Conservation (phyloP, 2,329 filamentous ascomycete genomes). For the Eutypa lata region DNA sequence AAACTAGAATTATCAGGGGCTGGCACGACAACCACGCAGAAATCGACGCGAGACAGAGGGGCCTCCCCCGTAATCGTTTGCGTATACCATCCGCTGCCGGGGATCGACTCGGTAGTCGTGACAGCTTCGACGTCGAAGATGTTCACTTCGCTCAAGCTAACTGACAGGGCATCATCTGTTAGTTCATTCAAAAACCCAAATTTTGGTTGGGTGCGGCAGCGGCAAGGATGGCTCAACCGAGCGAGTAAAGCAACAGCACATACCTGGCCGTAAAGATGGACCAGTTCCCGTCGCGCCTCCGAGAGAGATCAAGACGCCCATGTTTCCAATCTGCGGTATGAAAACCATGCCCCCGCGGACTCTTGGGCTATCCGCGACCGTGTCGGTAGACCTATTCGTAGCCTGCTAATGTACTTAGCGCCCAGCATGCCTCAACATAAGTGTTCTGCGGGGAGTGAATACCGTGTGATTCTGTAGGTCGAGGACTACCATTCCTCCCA, state of each 20-base stretch:
- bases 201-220: too few relatives aligned
- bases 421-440: too few relatives aligned
- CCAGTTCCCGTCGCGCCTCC: conserved; percentile 29
- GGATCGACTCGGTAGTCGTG: conserved; percentile 10
- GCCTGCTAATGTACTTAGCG: conserved; percentile 12
- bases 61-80: conserved; percentile 37
- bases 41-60: conserved; percentile 39
- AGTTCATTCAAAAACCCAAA: too few relatives aligned
- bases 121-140: conserved; percentile 34
- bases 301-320: conserved; percentile 35
- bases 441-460: too few relatives aligned
- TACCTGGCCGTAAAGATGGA: conserved; percentile 7
- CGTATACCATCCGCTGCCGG: conserved; percentile 37
- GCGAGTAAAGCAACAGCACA: too few relatives aligned
- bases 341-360: conserved; percentile 35
- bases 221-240: too few relatives aligned
- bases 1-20: conserved; percentile 43
- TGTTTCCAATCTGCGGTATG: conserved; percentile 29
- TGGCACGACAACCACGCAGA: conserved; percentile 37
- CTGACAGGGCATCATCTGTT: background rate
- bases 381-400: conserved; percentile 34
- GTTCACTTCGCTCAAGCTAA: conserved; percentile 31
- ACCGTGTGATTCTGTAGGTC: conserved; percentile 29
- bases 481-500: conserved; percentile 37
- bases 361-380: conserved; percentile 28